phyloP scores from a whole-genome alignment of 2,329 filamentous ascomycete genomes.

The Rhynchosporium agropyri region DNA sequence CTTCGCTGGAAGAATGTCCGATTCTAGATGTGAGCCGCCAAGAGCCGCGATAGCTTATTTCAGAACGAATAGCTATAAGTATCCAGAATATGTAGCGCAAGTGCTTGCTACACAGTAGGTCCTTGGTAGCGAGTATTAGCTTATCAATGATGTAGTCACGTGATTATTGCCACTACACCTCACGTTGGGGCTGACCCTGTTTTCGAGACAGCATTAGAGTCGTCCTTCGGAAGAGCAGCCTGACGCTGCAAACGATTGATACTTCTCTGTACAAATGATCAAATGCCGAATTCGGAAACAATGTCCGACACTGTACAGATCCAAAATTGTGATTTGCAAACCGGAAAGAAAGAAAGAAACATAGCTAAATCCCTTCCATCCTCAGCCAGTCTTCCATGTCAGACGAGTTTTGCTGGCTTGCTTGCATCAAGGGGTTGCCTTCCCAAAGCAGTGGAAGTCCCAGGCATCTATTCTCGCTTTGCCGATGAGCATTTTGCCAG shows the following conservation, averaged over 20 bases:
- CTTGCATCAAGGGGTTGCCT: constrained; percentile 23
- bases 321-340: too few species aligned
- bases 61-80: too few species aligned
- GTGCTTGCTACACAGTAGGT: too few species aligned
- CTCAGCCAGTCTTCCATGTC: constrained; percentile 21
- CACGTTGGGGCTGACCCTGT: too few species aligned
- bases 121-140: too few species aligned
- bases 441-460: background rate
- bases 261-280: background rate
- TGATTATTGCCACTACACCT: too few species aligned
- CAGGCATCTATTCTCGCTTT: constrained; percentile 30
- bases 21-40: background rate
- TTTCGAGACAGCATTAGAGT: too few species aligned
- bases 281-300: background rate
- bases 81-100: too few species aligned
- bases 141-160: too few species aligned
- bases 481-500: constrained; percentile 39
- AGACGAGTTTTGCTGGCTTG: constrained; percentile 25
- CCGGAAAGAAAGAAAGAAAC: too few species aligned
- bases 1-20: background rate
- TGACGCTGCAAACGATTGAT: background rate
- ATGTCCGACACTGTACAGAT: too few species aligned
- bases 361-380: constrained; percentile 6
- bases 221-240: background rate
- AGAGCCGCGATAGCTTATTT: background rate